Evolutionary conservation across 768 basidiomycete species (phyloP), one percentile per base, ranked within the genome.

Genomic region (Lactarius trivialis): DNA sequence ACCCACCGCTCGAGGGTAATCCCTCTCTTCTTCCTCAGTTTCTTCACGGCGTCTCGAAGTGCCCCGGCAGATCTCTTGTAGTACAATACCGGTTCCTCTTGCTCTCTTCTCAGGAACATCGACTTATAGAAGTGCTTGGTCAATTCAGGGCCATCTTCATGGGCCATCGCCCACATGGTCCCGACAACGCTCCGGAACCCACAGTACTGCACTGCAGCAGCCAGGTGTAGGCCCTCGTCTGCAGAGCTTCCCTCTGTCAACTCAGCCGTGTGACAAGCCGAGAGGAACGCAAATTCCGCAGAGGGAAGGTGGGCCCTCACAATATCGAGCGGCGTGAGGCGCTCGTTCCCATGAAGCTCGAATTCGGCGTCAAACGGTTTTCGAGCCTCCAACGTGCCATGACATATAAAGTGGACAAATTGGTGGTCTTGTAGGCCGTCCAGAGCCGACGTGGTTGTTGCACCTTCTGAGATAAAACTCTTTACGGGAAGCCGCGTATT

Each of bases 351-450:
- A 19, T 59, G 26, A n/a, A 59, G 33, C n/a, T 51, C 48, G 49
- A 59, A 59, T 7, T 36, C 50, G 15, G 43, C 43, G 0, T 34
- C 48, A 19, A 58, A 48, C 2, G 57, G 56, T 17, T 50, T 49
- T 4, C 14, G 19, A 0, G 3, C 26, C 9, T 48, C 32, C 26
- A 63, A 15, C 1, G 4, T 41, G 21, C 59, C 63, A 15, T 64
- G 59, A 11, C 59, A 60, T 5, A 21, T 26, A 6, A 58, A 54
- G 19, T 61, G 60, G 15, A 50, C 14, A 34, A 56, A 52, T 7
- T 21, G 6, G 34, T 56, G 56, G 9, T 45, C 11, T 9, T 2
- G 8, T 7, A 57, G 37, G 3, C 49, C 49, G 11, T 49, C 21
- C 0, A 45, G 2, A 0, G 6, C 11, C 1, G 43, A 4, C 1